Percentiles rank a stretch among this genome's conserved stretches.
These are phyloP conservation scores for Erucastrum elatum DNA, from an alignment of 345 rosid genomes.

Conservation along the genomic window DNA sequence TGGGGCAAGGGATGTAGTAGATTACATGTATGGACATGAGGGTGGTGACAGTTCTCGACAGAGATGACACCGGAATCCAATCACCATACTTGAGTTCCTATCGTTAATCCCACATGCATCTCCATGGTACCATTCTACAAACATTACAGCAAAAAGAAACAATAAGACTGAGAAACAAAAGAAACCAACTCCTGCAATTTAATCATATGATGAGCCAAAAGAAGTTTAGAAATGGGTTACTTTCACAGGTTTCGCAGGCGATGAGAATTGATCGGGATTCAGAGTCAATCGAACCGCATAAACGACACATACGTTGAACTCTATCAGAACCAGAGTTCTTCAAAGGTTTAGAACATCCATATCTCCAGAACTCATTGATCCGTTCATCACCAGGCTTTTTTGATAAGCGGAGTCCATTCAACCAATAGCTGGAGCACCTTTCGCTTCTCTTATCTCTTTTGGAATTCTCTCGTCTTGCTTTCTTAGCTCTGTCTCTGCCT, in stretches of 20 bases:
- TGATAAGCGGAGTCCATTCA: constrained; percentile 77
- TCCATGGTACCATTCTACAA: constrained; percentile 95
- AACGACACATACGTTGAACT: constrained; percentile 64
- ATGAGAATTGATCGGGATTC: constrained; percentile 50
- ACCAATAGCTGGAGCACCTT: constrained; percentile 66
- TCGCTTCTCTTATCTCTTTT: constrained; percentile 61
- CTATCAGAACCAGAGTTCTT: constrained; percentile 35
- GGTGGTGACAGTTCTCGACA: constrained; percentile 64
- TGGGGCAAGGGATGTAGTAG: constrained; percentile 28
- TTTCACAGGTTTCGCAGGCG: constrained; percentile 80
- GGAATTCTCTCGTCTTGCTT: constrained; percentile 39
- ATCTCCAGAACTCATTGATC: constrained; percentile 54
- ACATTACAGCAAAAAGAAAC: constrained; percentile 6
- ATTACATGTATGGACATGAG: constrained; percentile 45
- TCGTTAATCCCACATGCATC: constrained; percentile 74
- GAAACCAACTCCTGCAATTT: constrained; percentile 19
- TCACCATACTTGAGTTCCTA: constrained; percentile 55
- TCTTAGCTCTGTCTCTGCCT: constrained; percentile 40
- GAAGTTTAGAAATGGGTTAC: constrained; percentile 41
- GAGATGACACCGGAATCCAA: constrained; percentile 83
- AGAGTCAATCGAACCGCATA: constrained; percentile 60
- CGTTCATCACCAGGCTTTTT: constrained; percentile 69
- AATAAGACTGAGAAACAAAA: constrained; percentile 12
- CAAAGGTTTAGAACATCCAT: constrained; percentile 41
- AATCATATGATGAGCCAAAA: neutral